Base-by-base conservation (phyloP, 768 basidiomycete genomes). In the Kwoniella sp. region DNA sequence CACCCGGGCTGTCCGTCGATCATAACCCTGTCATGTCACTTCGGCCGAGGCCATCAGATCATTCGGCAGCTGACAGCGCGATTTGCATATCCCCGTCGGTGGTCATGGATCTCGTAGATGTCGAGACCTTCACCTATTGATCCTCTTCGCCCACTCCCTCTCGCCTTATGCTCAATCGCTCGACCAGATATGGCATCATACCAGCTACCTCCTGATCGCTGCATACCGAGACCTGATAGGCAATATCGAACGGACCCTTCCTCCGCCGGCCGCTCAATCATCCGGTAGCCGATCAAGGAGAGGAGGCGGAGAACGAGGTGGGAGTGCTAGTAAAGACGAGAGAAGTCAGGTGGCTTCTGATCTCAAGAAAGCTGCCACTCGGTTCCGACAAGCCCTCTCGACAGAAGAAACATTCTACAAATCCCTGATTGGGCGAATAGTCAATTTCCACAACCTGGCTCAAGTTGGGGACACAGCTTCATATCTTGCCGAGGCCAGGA, bases 401-500 rank as follows among this genome's bases (percentile, higher is more conserved):
- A 88, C 90, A 31, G 95, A 99, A 79, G 91, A 94, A 78, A 89
- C 88, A 72, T 96, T 95, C 81, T 99, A 93, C 90, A 86, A 85
- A 29, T 86, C 88, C 65, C 85, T 98, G 22, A 84, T 93, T 51
- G 82, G 87, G 54, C 86, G 93, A 37, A 83, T 93, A 68, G 87
- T 88, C 66, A 85, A 81, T 4, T 84, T 93, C n/a, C 83, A 85
- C 41, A 87, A 90, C 71, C 58, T 73, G 15, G 51, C 48, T 29
- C 88, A 87, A 41, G 23, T 64, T 4, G 25, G 22, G 12, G 41
- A 26, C 38, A 23, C 45, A 1, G 82, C 84, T 11, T 81, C 86
- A 4, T 82, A 85, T 28, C 84, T 93, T 37, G 76, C 83, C 20
- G 67, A 63, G 23, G 55, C 63, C 5, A 55, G 55, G 50, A 65